phyloP scores from a whole-genome alignment of 176 grass and related monocot genomes.

The Canna indica region DNA sequence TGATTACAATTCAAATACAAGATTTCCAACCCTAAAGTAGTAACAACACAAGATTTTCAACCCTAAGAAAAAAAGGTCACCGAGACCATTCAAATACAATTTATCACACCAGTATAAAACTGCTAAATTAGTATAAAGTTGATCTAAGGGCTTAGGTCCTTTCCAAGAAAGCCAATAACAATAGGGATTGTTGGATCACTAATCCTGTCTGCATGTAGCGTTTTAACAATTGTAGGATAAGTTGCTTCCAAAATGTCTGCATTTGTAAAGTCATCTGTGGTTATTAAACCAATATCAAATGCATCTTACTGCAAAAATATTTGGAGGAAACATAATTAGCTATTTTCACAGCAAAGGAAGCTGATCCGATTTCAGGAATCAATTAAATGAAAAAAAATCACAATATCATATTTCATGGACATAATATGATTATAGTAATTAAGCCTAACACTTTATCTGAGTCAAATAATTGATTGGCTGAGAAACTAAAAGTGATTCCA shows the following conservation, averaged over 20 bases:
- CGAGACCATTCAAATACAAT: constrained; percentile 1
- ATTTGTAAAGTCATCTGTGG: constrained; percentile 91
- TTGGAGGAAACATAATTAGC: background rate
- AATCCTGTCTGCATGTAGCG: constrained; percentile 68
- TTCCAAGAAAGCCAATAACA: constrained; percentile 93
- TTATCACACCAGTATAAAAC: background rate
- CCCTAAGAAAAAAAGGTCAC: constrained; percentile 30
- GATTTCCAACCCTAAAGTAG: constrained; percentile 98
- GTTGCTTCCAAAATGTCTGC: constrained; percentile 93
- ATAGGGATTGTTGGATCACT: constrained; percentile 71
- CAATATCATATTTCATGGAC: background rate
- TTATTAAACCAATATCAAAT: constrained; percentile 90
- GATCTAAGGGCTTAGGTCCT: constrained; percentile 28
- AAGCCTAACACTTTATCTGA: background rate
- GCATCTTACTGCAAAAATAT: constrained; percentile 68
- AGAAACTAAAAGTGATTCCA: background rate
- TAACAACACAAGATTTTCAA: constrained; percentile 87
- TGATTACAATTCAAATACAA: too few relatives aligned
- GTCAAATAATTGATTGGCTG: too few relatives aligned
- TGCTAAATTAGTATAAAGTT: background rate
- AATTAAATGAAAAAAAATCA: background rate
- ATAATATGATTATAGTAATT: background rate
- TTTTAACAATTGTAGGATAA: constrained; percentile 89
- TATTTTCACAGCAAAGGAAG: background rate
- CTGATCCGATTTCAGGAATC: background rate